phyloP scores from a whole-genome alignment of 129 eudicot species.

The Kitagawia praeruptora region DNA sequence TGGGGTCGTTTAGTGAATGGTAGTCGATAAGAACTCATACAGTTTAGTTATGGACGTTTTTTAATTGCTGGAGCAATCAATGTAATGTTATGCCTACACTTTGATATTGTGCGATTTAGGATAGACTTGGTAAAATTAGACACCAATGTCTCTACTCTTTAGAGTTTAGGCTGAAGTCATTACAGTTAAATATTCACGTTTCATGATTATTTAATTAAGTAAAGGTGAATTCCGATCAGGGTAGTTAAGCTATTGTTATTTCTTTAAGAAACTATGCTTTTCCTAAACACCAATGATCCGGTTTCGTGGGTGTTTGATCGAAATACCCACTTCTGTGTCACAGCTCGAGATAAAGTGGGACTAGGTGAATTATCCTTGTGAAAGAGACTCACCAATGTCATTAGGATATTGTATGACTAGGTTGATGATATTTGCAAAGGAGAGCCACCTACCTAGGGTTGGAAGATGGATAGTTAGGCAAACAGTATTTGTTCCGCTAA shows the following conservation, averaged over 20 bases:
- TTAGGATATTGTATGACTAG: not conserved
- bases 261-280: not conserved
- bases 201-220: not conserved
- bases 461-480: not conserved
- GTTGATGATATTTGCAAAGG: not conserved
- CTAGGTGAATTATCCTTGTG: not conserved
- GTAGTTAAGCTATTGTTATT: not conserved
- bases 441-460: not conserved
- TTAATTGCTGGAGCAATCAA: not conserved
- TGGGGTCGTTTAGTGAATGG: not conserved
- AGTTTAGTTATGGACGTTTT: not conserved
- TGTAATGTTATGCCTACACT: not conserved
- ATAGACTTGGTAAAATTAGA: not conserved
- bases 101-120: not conserved
- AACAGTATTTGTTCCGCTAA: not conserved
- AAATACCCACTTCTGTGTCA: not conserved
- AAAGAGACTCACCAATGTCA: not conserved
- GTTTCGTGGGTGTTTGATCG: not conserved
- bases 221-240: not conserved
- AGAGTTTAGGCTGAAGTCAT: constrained; percentile 1
- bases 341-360: not conserved
- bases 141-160: not conserved
- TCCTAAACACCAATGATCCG: not conserved
- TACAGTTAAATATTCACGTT: not conserved
- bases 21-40: not conserved